phyloP scores from a whole-genome alignment of 371 early-diverging fungal species.

The Paramicrosporidium saccamoebae region DNA sequence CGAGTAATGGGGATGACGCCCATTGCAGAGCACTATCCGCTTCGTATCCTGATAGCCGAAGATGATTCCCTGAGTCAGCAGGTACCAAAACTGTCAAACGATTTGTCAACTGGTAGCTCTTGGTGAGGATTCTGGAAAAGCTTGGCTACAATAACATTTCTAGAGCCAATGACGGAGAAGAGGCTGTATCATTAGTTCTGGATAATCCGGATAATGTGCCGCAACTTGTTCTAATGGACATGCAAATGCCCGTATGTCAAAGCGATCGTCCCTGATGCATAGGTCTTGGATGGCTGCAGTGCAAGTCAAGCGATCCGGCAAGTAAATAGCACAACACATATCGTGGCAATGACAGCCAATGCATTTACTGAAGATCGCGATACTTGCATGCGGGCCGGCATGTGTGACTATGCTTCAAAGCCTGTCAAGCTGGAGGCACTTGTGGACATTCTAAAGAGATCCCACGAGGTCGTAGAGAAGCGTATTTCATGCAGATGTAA shows the following conservation, averaged over 20 bases:
- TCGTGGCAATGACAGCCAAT: conserved; percentile 38
- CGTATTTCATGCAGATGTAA: too few relatives aligned
- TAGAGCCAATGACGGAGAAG: conserved; percentile 28
- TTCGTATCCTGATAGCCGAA: conserved; percentile 34
- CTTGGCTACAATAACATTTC: conserved; percentile 23
- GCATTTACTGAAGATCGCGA: conserved; percentile 50
- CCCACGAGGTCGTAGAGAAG: too few relatives aligned
- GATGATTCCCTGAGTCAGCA: too few relatives aligned
- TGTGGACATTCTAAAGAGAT: too few relatives aligned
- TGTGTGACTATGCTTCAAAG: conserved; percentile 44
- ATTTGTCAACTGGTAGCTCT: conserved; percentile 41
- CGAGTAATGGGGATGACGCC: conserved; percentile 9
- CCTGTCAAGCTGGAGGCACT: conserved; percentile 10
- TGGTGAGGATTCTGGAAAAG: conserved; percentile 29
- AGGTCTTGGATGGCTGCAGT: conserved; percentile 35
- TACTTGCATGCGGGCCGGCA: conserved; percentile 26
- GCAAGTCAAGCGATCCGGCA: conserved; percentile 33
- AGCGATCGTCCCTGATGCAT: conserved; percentile 9
- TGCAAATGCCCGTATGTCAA: conserved; percentile 14
- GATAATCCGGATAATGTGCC: conserved; percentile 4
- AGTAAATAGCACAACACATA: conserved; percentile 19
- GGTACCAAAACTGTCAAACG: too few relatives aligned
- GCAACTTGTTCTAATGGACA: conserved; percentile 31
- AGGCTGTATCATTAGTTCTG: conserved; percentile 26
- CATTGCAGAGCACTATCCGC: too few relatives aligned